phyloP scores from a whole-genome alignment of 1,284 basidiomycete genomes.

The Rhodotorula sp. region DNA sequence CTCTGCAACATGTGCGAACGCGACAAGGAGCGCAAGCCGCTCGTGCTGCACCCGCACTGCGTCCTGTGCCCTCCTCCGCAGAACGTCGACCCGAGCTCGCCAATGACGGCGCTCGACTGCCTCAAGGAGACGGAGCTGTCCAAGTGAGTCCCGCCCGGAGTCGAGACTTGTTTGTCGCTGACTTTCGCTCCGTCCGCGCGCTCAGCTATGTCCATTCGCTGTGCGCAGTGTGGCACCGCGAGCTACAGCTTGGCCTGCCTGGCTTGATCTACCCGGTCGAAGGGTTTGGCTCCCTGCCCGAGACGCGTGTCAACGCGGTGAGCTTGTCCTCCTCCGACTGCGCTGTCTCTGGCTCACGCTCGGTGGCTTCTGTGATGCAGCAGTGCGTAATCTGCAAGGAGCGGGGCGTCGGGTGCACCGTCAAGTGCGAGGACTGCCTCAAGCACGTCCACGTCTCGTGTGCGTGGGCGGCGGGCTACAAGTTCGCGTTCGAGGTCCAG shows the following conservation, averaged over 20 bases:
- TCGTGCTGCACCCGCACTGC: conserved; percentile 48
- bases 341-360: background rate
- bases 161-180: too few relatives aligned
- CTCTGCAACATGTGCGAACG: conserved; percentile 42
- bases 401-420: conserved; percentile 69
- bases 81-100: conserved; percentile 56
- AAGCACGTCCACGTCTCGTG: conserved; percentile 83
- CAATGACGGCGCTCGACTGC: conserved; percentile 64
- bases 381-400: conserved; percentile 60
- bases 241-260: conserved; percentile 72
- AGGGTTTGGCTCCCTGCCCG: conserved; percentile 68
- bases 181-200: too few relatives aligned
- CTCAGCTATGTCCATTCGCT: conserved; percentile 89
- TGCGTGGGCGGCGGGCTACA: conserved; percentile 77
- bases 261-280: conserved; percentile 70
- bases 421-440: conserved; percentile 78
- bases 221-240: conserved; percentile 83
- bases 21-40: conserved; percentile 11
- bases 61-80: conserved; percentile 50
- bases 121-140: conserved; percentile 86
- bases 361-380: conserved; percentile 50
- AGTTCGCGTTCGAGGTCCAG: conserved; percentile 86
- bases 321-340: conserved; percentile 43
- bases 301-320: conserved; percentile 46
- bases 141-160: conserved; percentile 21